Base-by-base conservation (phyloP, 176 grass and related monocot genomes). In the Oryza officinalis region DNA sequence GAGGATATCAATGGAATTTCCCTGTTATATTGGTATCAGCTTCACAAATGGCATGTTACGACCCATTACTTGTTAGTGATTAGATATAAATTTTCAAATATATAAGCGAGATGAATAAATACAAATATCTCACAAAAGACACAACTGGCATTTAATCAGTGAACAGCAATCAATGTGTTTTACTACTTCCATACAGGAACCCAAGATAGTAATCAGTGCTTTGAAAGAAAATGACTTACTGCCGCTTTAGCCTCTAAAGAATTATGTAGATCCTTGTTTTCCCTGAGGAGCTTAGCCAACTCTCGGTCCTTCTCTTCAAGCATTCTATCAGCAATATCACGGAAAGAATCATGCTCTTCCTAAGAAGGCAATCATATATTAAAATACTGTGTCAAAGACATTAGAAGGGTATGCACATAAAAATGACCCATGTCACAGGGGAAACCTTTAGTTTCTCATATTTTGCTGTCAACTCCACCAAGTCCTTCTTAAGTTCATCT, bases 281-380 rank as follows among this genome's bases (percentile, higher is more conserved):
- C 93, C 41, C 94, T 90, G 65, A 87, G 75, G 44, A 96, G 88
- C 87, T 89, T 96, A 54, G 78, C 70, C 54, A 96, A 87, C 77
- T 99, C 89, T 46, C 47, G 86, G 73, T 99, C 96, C 87, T 91
- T 99, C 43, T 99, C 91, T 89, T 99, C 96, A 73, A 96, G 85
- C 89, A 92, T 90, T 92, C 89, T 95, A 93, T 99, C 96, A 77
- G 96, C 82, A 83, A 99, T 92, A 85, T 96, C 89, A 79, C 71
- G 88, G 75, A 99, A 99, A 3, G 89, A 83, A 84, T 94, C 78
- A 76, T 99, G 93, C 78, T 99, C 96, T 87, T 99, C 96, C 96
- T 99, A 87, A 32, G 91, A 87, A 75, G 13, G 11, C 30, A 64
- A 30, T 31, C 50, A 65, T 65, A 75, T 52, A 66, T 71, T 80